Base-by-base conservation (phyloP, 1,284 basidiomycete genomes). In the Pholiota adiposa region DNA sequence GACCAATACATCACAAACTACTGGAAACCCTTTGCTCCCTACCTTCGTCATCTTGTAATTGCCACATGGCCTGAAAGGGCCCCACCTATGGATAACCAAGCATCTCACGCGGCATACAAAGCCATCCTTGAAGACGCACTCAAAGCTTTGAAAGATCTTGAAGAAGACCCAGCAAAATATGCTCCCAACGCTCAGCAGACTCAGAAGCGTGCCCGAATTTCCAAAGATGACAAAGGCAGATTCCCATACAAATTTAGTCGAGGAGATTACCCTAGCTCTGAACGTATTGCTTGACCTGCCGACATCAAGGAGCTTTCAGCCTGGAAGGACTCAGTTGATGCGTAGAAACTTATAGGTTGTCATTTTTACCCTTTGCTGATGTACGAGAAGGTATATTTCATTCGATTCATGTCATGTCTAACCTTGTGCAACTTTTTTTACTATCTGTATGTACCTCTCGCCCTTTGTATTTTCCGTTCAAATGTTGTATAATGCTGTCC, bases 11-110 rank as follows among this genome's bases (percentile, higher is more conserved):
- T 61, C 46, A 41, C 59, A 49, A 40, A 54, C 9, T 61, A 61
- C 40, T 61, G 59, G 59, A 48, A 57, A 44, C 59, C 59, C 18
- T 57, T 61, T 51, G 51, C 51, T 23, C 59, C 59, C 51, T 61
- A 61, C 55, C 31, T 61, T 57, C 46, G 44, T 61, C 43, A 31
- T 57, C 59, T 61, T 23, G 21, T 57, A 33, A 11, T 4, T 14
- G 51, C 55, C 44, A 61, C 55, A 34, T 57, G 55, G 59, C 51
- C 59, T 33, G 31, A 33, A n/a, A 31, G 31, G 11, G 8, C 27
- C 19, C 44, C 33, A 54, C 36, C 51, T 53, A 23, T 33, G 12
- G 1, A 12, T 40, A 43, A 31, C 51, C 4, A 56, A 19, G 59
- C 55, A 33, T 48, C 54, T 51, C 59, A 61, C 44, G 23, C 44